phyloP scores from a whole-genome alignment of 352 stramenopile species.

The Plasmopara viticola region DNA sequence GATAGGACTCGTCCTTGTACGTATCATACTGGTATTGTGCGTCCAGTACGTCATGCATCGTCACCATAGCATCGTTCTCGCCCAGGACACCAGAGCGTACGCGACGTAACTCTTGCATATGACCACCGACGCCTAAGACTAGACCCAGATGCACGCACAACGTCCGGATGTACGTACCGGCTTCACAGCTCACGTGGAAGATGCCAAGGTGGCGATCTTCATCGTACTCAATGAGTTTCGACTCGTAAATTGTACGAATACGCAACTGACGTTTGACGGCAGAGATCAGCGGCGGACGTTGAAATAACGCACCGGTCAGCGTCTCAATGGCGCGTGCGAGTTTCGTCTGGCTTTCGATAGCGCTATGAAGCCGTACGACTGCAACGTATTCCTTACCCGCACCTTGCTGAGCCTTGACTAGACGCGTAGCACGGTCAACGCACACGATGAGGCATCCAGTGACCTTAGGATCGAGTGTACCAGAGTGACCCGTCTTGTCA shows the following conservation, averaged over 20 bases:
- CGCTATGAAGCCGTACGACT: slow-evolving; percentile 96
- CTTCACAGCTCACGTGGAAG: slow-evolving; percentile 96
- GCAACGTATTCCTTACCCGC: slow-evolving; percentile 99
- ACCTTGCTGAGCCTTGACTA: slow-evolving; percentile 88
- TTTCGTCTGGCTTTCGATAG: slow-evolving; percentile 89
- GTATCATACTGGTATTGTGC: slow-evolving; percentile 98
- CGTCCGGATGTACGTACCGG: slow-evolving; percentile 99
- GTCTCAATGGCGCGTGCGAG: slow-evolving; percentile 96
- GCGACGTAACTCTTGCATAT: slow-evolving; percentile 99
- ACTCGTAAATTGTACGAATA: slow-evolving; percentile 99
- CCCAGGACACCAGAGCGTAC: slow-evolving; percentile 95
- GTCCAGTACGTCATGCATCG: slow-evolving; percentile 99
- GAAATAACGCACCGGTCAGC: slow-evolving; percentile 99
- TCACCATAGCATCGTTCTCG: slow-evolving; percentile 97
- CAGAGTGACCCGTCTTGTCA: slow-evolving; percentile 99
- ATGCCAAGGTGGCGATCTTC: slow-evolving; percentile 96
- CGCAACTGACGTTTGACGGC: slow-evolving; percentile 99
- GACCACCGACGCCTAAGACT: slow-evolving; percentile 94
- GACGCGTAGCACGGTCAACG: slow-evolving; percentile 96
- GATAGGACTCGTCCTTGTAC: slow-evolving; percentile 99
- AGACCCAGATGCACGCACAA: slow-evolving; percentile 99
- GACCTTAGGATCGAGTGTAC: slow-evolving; percentile 99
- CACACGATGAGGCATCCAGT: slow-evolving; percentile 99
- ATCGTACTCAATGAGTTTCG: slow-evolving; percentile 99
- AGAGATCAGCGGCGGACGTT: slow-evolving; percentile 98